Evolutionary conservation across 257 asterid species (phyloP).

Genomic region (Solanum ahanhuiri): DNA sequence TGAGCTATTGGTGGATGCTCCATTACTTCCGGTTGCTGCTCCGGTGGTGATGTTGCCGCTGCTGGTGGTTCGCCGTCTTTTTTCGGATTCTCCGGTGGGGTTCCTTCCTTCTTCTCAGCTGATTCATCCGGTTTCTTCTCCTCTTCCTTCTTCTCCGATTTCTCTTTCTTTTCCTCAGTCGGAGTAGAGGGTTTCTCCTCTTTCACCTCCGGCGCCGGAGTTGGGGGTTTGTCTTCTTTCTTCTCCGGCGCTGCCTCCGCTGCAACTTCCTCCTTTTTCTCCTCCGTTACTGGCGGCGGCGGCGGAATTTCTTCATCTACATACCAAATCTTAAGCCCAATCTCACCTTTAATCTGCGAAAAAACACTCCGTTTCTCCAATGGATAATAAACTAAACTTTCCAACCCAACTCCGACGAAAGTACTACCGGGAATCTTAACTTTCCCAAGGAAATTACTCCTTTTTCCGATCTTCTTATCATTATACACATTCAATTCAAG

Average conservation of each 20-base stretch:
- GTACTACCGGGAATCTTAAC: conserved; percentile 63
- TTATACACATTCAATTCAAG: conserved; percentile 67
- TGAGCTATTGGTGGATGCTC: conserved; percentile 46
- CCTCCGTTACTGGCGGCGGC: not conserved
- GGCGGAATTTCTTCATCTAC: conserved; percentile 36
- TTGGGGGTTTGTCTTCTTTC: conserved; percentile 30
- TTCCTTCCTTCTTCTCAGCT: conserved; percentile 40
- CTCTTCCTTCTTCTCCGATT: conserved; percentile 28
- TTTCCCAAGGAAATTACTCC: conserved; percentile 72
- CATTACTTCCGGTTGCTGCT: not conserved
- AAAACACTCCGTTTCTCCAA: conserved; percentile 88
- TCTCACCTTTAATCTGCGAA: conserved; percentile 87
- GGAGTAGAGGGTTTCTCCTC: conserved; percentile 26
- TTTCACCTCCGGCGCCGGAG: conserved; percentile 22
- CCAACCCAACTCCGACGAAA: conserved; percentile 45
- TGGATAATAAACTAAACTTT: conserved; percentile 64
- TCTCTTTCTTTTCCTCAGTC: conserved; percentile 17
- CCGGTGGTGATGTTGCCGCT: conserved; percentile 1
- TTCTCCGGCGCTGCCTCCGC: conserved; percentile 16
- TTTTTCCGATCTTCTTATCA: conserved; percentile 61
- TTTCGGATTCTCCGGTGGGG: conserved; percentile 30
- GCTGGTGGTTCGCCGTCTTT: conserved; percentile 13
- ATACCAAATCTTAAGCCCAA: conserved; percentile 59
- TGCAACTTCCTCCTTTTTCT: conserved; percentile 26
- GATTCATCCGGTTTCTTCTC: conserved; percentile 6